Percentiles rank a stretch among this genome's conserved stretches.
phyloP scores from a whole-genome alignment of 2,329 filamentous ascomycete genomes.

The Grosmannia huntii region DNA sequence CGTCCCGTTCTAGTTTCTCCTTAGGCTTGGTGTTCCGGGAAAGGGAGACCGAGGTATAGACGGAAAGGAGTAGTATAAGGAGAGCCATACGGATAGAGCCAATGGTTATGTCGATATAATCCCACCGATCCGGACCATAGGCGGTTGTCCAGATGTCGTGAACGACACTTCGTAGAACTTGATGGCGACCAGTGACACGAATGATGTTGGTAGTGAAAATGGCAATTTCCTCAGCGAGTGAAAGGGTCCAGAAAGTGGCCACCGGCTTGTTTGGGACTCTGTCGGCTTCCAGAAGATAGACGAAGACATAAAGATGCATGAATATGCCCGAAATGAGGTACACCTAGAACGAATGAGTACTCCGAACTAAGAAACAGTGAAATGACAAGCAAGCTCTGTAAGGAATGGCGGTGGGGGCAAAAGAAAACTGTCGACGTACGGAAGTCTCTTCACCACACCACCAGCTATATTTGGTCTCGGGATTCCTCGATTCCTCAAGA shows the following conservation, averaged over 20 bases:
- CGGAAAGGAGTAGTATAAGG: slow-evolving; percentile 28
- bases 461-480: slow-evolving; percentile 39
- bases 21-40: slow-evolving; percentile 28
- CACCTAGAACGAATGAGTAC: slow-evolving; percentile 10
- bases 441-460: slow-evolving; percentile 58
- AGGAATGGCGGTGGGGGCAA: neutral
- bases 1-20: slow-evolving; percentile 29
- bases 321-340: slow-evolving; percentile 12
- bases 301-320: slow-evolving; percentile 9
- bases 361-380: neutral
- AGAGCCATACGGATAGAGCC: slow-evolving; percentile 57
- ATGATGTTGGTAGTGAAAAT: slow-evolving; percentile 58
- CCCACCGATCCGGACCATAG: slow-evolving; percentile 32
- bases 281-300: slow-evolving; percentile 59
- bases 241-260: slow-evolving; percentile 64
- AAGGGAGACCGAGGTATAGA: slow-evolving; percentile 40
- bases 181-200: slow-evolving; percentile 46
- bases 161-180: slow-evolving; percentile 17
- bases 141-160: slow-evolving; percentile 27
- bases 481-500: slow-evolving; percentile 42
- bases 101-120: slow-evolving; percentile 51
- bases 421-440: slow-evolving; percentile 13
- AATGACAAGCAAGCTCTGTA: neutral
- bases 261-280: slow-evolving; percentile 65
- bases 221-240: slow-evolving; percentile 57